phyloP scores from a whole-genome alignment of 2,329 filamentous ascomycete species.

The Epichloe brachyelytri region DNA sequence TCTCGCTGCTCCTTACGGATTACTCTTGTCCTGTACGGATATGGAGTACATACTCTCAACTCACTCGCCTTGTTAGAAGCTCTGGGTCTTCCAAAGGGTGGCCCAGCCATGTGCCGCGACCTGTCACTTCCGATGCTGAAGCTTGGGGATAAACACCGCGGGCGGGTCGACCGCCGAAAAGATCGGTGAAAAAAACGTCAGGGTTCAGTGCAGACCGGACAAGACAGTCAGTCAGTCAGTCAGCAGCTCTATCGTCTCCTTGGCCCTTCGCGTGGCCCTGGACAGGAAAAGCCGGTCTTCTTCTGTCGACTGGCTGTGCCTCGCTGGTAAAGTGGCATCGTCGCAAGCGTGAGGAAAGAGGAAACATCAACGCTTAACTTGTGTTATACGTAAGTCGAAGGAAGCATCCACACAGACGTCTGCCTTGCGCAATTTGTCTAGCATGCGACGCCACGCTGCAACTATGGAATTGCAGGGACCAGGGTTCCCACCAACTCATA shows the following conservation, averaged over 20 bases:
- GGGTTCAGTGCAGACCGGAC: not conserved
- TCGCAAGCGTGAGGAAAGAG: slow-evolving; percentile 15
- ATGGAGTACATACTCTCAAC: not conserved
- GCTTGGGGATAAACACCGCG: not conserved
- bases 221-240: not conserved
- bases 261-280: not conserved
- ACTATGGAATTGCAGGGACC: not conserved
- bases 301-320: not conserved
- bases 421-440: slow-evolving; percentile 5
- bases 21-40: not conserved
- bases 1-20: too few relatives aligned
- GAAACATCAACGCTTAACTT: slow-evolving; percentile 11
- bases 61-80: not conserved
- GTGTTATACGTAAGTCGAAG: slow-evolving; percentile 5
- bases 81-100: not conserved
- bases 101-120: not conserved
- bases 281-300: not conserved
- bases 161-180: slow-evolving; percentile 4
- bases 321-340: not conserved
- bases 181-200: slow-evolving; percentile 2
- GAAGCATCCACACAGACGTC: not conserved
- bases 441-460: slow-evolving; percentile 7
- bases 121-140: slow-evolving; percentile 1
- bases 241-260: too few relatives aligned
- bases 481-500: not conserved